Base-by-base conservation (phyloP, 2,329 filamentous ascomycete genomes). In the Arthrinium puccinioides region DNA sequence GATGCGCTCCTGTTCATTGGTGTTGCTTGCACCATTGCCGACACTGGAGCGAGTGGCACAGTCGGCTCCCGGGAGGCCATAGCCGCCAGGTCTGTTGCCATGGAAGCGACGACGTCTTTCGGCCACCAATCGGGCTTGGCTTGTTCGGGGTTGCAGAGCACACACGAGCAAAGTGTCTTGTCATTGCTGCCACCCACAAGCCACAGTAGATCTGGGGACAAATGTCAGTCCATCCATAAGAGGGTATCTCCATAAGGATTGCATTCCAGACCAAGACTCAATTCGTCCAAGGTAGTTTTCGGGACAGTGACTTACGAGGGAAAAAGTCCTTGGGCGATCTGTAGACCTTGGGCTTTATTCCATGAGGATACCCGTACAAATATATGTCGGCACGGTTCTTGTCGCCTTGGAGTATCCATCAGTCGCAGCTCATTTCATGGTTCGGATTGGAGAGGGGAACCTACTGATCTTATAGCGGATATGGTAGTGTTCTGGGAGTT, bases 331-430 rank as follows among this genome's bases (percentile, higher is more conserved):
- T 44, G 3, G 42, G 33, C 4, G 42, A 43, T 5, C 32, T 36
- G 19, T 40, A 43, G 9, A 28, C 26, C 28, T 36, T 39, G 1
- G 42, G 43, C 11, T 40, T 43, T 5, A 29, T 34, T 6, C 42
- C 38, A 25, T 40, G 39, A 19, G 44, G 44, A 25, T 44, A 38
- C 13, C 44, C 44, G 19, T 44, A 46, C 4, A 46, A 41, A 26
- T 42, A 42, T 21, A 36, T 44, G 25, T 46, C 41, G 4, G 32
- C 20, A n/a, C 34, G 38, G 16, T 37, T 29, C 11, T 24, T 21
- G n/a, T n/a, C n/a, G n/a, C n/a, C n/a, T n/a, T n/a, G 21, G 16
- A n/a, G 6, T 18, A 21, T 13, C n/a, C 24, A n/a, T 27, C 23
- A 10, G 15, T 35, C 31, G 33, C 24, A 28, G 21, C 10, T 8